Evolutionary conservation across 2,329 filamentous ascomycete species (phyloP).

Genomic region (Sphaerulina vaccinii): DNA sequence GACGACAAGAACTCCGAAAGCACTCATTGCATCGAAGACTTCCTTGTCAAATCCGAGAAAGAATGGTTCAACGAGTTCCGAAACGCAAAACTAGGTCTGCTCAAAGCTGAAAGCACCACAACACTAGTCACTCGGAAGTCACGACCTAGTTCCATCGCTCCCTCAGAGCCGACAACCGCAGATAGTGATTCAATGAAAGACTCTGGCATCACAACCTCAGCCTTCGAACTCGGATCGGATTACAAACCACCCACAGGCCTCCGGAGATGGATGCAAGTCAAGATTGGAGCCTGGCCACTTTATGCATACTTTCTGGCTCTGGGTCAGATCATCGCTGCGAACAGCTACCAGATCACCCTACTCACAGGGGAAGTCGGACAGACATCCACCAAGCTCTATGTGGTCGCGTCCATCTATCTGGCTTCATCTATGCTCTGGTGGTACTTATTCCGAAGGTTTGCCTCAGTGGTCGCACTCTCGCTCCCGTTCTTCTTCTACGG

Average conservation of each 20-base stretch:
- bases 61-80: slow-evolving; percentile 61
- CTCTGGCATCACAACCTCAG: slow-evolving; percentile 26
- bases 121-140: slow-evolving; percentile 4
- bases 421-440: slow-evolving; percentile 60
- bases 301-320: slow-evolving; percentile 62
- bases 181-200: slow-evolving; percentile 32
- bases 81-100: slow-evolving; percentile 56
- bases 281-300: slow-evolving; percentile 60
- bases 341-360: slow-evolving; percentile 65
- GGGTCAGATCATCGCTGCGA: slow-evolving; percentile 62
- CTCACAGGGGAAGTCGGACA: slow-evolving; percentile 61
- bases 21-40: slow-evolving; percentile 60
- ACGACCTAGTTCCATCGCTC: slow-evolving; percentile 12
- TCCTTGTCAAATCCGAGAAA: slow-evolving; percentile 62
- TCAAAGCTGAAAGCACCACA: slow-evolving; percentile 29
- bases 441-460: slow-evolving; percentile 56
- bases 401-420: slow-evolving; percentile 58
- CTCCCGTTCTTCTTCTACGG: slow-evolving; percentile 62
- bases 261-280: slow-evolving; percentile 57
- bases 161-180: slow-evolving; percentile 9
- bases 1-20: slow-evolving; percentile 56
- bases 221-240: slow-evolving; percentile 55
- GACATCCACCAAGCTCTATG: slow-evolving; percentile 57
- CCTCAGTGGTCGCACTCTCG: slow-evolving; percentile 57
- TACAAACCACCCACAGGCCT: slow-evolving; percentile 57